Evolutionary conservation across 306 rosid species (phyloP).

Genomic region (Ziziphus jujuba): DNA sequence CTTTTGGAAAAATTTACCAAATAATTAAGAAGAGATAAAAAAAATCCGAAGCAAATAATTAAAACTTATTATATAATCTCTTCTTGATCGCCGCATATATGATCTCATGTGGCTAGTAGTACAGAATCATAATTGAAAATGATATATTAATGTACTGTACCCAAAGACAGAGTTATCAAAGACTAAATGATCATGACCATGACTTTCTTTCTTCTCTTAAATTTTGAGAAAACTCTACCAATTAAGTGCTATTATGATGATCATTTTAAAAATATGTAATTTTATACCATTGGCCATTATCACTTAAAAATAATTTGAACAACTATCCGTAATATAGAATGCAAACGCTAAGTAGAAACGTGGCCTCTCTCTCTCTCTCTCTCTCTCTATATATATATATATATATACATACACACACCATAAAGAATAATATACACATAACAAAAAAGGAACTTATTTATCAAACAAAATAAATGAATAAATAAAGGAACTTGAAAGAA

Average conservation of each 20-base stretch:
- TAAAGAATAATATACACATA: not conserved
- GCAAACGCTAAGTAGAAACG: too few species aligned
- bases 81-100: conserved; percentile 57
- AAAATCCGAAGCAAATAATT: not conserved
- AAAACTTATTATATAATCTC: conserved; percentile 19
- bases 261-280: not conserved
- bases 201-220: conserved; percentile 16
- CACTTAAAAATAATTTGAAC: too few species aligned
- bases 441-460: not conserved
- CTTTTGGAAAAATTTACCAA: too few species aligned
- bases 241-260: not conserved
- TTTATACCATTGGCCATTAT: not conserved
- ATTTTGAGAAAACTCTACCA: conserved; percentile 27
- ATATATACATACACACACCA: too few species aligned
- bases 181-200: conserved; percentile 25
- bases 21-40: too few species aligned
- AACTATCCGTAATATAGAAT: too few species aligned
- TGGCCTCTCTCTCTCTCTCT: too few species aligned
- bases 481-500: not conserved
- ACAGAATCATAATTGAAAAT: conserved; percentile 39
- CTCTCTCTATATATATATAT: too few species aligned
- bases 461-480: too few species aligned
- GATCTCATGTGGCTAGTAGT: conserved; percentile 14
- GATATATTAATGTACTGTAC: conserved; percentile 15
- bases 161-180: conserved; percentile 11